Conservation (phyloP, 176 grass and related monocot species). For the Oryza nivara region DNA sequence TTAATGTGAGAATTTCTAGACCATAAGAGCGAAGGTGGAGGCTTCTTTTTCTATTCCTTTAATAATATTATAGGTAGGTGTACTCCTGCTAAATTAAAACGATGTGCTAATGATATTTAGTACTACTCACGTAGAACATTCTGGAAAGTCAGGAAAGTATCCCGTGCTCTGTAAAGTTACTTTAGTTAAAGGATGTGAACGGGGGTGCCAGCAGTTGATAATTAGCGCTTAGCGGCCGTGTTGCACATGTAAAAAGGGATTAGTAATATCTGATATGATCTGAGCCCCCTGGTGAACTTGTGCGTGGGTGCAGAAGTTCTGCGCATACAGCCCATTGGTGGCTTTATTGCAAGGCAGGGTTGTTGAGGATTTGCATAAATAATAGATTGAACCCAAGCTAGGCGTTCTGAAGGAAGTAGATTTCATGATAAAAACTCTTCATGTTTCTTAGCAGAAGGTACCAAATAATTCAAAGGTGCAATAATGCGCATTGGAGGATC, state of each 20-base stretch:
- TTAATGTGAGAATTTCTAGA: too few relatives aligned
- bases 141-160: not conserved
- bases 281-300: not conserved
- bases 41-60: too few relatives aligned
- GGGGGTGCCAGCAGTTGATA: not conserved
- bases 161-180: not conserved
- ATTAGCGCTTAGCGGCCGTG: not conserved
- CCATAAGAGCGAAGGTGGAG: too few relatives aligned
- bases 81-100: not conserved
- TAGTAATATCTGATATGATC: too few relatives aligned
- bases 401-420: too few relatives aligned
- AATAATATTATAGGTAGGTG: not conserved
- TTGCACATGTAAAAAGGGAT: not conserved
- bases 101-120: not conserved
- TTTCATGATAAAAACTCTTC: not conserved
- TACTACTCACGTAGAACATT: not conserved
- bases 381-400: too few relatives aligned
- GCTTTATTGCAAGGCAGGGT: not conserved
- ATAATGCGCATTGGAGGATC: not conserved
- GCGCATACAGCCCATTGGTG: not conserved
- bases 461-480: not conserved
- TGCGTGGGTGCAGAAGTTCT: not conserved
- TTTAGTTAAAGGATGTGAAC: slow-evolving; percentile 3
- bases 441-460: slow-evolving; percentile 30
- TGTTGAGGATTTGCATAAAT: not conserved